Evolutionary conservation across 768 basidiomycete genomes (phyloP), one percentile per base, ranked within the genome.

Genomic region (Clitopilus passeckerianus): DNA sequence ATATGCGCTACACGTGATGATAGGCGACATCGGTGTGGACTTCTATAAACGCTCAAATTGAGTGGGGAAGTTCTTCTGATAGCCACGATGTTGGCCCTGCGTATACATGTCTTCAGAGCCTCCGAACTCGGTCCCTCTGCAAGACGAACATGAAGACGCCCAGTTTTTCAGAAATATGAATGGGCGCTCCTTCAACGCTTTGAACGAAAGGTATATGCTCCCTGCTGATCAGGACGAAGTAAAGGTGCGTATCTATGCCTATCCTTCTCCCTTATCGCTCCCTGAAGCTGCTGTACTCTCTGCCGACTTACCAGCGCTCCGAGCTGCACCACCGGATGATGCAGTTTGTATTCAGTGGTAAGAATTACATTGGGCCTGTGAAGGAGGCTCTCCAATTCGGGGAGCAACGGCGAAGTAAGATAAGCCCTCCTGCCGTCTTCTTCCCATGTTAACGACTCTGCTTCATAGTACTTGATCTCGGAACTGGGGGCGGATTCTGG

Each of bases 221-320:
- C 87, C 87, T 34, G 83, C 80, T 4, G 87, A 90, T 70, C 71
- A 78, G 33, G 87, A 88, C 54, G 88, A 89, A 74, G 74, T 85
- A 65, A 81, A 80, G 68, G 87, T 86, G 70, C 53, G 8, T 34
- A 55, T 43, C 55, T 53, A 59, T 34, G 61, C 44, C 8, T 44
- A 53, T 41, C 24, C 56, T 53, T 16, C 53, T 57, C n/a, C 27
- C 8, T 50, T 59, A 34, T 27, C 22, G 15, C 14, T 4, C 53
- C 53, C 58, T 53, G 50, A n/a, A 54, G 62, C 46, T 57, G 56
- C 46, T 15, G 6, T 23, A 9, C 22, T 10, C 16, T 23, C 22
- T 50, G 12, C 53, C 34, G 37, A 24, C 46, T 18, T 33, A 22
- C 44, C 27, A 89, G 86, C 85, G 87, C 57, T 83, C 80, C 33